These are phyloP conservation scores for Plectosphaerella cucumerina DNA, from an alignment of 2,329 filamentous ascomycete genomes.

Conservation along the genomic window DNA sequence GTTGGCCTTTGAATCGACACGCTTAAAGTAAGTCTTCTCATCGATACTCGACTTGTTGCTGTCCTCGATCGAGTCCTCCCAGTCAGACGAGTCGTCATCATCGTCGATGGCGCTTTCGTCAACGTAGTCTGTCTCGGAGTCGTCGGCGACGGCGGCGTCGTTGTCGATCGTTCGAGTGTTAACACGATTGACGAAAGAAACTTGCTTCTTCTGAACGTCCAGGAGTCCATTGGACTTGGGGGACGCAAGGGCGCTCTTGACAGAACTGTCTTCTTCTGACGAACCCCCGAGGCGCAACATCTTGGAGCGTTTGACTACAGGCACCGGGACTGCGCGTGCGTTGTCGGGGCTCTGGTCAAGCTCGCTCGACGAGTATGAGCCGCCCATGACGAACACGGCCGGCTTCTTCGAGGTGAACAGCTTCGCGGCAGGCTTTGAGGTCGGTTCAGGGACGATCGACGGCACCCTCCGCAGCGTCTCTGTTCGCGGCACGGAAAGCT, in stretches of 20 bases:
- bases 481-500: conserved; percentile 50
- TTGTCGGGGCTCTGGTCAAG: conserved; percentile 45
- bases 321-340: conserved; percentile 28
- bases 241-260: conserved; percentile 49
- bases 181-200: conserved; percentile 77
- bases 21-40: conserved; percentile 77
- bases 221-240: conserved; percentile 37
- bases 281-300: conserved; percentile 52
- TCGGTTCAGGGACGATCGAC: conserved; percentile 59
- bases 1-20: conserved; percentile 83
- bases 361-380: conserved; percentile 71
- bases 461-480: conserved; percentile 45
- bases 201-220: conserved; percentile 62
- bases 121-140: conserved; percentile 62
- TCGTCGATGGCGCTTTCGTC: conserved; percentile 81
- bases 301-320: conserved; percentile 22
- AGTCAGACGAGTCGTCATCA: conserved; percentile 57
- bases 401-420: conserved; percentile 64
- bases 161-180: conserved; percentile 60
- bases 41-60: conserved; percentile 80
- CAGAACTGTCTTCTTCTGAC: conserved; percentile 77
- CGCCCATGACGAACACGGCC: conserved; percentile 68
- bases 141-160: conserved; percentile 43
- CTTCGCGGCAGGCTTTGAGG: conserved; percentile 54
- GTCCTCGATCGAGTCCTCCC: conserved; percentile 69